Evolutionary conservation across 2,329 filamentous ascomycete species (phyloP), one percentile per base, ranked within the genome.

Genomic region (Nakataea oryzae): DNA sequence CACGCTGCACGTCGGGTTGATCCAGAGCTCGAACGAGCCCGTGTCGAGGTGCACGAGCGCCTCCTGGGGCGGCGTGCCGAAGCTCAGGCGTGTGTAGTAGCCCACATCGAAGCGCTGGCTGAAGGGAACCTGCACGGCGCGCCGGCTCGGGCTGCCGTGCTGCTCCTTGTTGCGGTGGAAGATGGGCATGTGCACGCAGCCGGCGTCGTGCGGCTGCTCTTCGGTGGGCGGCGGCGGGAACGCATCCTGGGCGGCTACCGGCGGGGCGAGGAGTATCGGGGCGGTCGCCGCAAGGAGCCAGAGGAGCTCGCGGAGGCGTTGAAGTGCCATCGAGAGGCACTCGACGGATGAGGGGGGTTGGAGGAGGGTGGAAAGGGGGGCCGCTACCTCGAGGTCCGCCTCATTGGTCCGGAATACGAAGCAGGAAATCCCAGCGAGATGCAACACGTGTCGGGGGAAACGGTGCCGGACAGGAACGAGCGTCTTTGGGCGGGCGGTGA

Each of bases 21-120:
- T 79, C 82, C 82, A 85, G 34, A 85, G 74, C 72, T 85, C 82
- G 66, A 83, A 84, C 12, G 81, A 85, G 57, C 83, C 82, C 0
- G 83, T 85, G 69, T 86, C 83, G 62, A 86, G 70, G 68, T 84
- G 81, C 13, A 83, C 80, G 62, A 75, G 81, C 60, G 84, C 77
- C 2, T 75, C 67, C 65, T 85, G 82, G 1, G 77, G 72, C 17
- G 83, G 83, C 3, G 77, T 83, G 58, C 83, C 83, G 59, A 85
- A 79, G 63, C 75, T 74, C 65, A 83, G 71, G 65, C 77, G 72
- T 6, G 78, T 79, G 66, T 82, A 83, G 69, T 83, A 83, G 57
- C 80, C 80, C 29, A 83, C 75, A 66, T 83, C 80, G 4, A 78
- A 78, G 24, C 80, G 75, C 70, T 81, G 82, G 34, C 78, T 76